phyloP scores from a whole-genome alignment of 1,284 basidiomycete genomes.

The Hypsizygus ulmarius region DNA sequence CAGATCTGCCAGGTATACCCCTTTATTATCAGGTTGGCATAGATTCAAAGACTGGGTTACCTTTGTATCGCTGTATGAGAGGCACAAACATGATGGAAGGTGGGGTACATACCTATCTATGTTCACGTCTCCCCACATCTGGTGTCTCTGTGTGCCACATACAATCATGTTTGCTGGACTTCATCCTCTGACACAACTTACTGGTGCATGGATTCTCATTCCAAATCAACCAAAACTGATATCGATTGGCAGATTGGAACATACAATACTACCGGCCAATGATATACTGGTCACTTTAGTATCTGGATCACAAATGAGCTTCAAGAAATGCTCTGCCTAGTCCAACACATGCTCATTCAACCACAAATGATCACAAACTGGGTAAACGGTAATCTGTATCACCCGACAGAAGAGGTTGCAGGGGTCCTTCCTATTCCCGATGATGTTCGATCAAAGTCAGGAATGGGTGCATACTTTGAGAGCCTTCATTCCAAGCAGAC shows the following conservation, averaged over 20 bases:
- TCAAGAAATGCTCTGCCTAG: background rate
- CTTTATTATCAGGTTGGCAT: background rate
- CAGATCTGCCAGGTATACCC: slow-evolving; percentile 28
- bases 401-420: background rate
- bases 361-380: background rate
- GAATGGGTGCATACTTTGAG: background rate
- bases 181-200: slow-evolving; percentile 64
- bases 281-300: background rate
- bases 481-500: background rate
- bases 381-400: slow-evolving; percentile 1
- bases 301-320: slow-evolving; percentile 2
- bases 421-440: background rate
- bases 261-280: background rate
- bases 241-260: slow-evolving; percentile 1
- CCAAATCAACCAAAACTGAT: too few relatives aligned
- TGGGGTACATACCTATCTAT: background rate
- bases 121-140: slow-evolving; percentile 2
- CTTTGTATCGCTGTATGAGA: slow-evolving; percentile 1
- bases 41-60: slow-evolving; percentile 1
- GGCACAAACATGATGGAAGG: slow-evolving; percentile 6
- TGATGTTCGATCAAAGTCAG: background rate
- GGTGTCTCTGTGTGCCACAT: slow-evolving; percentile 16
- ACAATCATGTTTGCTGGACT: background rate
- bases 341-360: background rate
- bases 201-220: too few relatives aligned